Percentiles rank a stretch among this genome's conserved stretches.
These are phyloP conservation scores for Penicillium desertorum DNA, from an alignment of 495 filamentous ascomycete species.

Conservation along the genomic window DNA sequence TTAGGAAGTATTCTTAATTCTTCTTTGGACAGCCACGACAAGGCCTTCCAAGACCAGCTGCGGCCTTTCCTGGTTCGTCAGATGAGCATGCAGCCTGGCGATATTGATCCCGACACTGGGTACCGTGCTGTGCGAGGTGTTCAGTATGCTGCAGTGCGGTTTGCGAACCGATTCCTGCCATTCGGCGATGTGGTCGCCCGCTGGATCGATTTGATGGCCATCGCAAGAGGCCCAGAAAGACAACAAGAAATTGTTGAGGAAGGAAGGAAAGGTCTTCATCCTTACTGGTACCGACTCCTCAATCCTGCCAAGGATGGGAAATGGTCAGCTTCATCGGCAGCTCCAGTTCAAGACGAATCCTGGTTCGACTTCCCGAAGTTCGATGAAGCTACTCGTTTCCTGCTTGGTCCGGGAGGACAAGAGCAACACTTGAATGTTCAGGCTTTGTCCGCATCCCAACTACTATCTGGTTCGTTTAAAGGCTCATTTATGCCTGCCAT, in stretches of 20 bases:
- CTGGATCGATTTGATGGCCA: slow-evolving; percentile 83
- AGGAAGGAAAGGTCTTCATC: slow-evolving; percentile 81
- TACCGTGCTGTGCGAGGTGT: slow-evolving; percentile 59
- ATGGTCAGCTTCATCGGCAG: slow-evolving; percentile 15
- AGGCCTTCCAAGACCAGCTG: slow-evolving; percentile 49
- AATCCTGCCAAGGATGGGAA: slow-evolving; percentile 49
- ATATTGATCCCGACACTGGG: slow-evolving; percentile 39
- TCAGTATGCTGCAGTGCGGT: slow-evolving; percentile 80
- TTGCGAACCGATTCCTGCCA: slow-evolving; percentile 84
- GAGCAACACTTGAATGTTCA: slow-evolving; percentile 22
- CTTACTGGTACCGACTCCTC: slow-evolving; percentile 71
- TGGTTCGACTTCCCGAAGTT: slow-evolving; percentile 51
- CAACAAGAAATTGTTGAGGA: slow-evolving; percentile 85
- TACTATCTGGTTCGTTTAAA: slow-evolving; percentile 35
- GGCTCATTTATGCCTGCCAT: slow-evolving; percentile 59
- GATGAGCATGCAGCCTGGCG: slow-evolving; percentile 59
- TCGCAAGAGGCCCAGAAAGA: slow-evolving; percentile 59
- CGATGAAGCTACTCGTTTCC: slow-evolving; percentile 34
- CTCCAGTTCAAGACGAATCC: slow-evolving; percentile 24
- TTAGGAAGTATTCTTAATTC: slow-evolving; percentile 72
- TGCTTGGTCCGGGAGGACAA: slow-evolving; percentile 30
- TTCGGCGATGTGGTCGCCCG: slow-evolving; percentile 75
- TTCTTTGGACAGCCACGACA: slow-evolving; percentile 49
- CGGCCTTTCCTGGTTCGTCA: slow-evolving; percentile 62
- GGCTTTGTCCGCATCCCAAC: slow-evolving; percentile 23